Base-by-base conservation (phyloP, 2,329 filamentous ascomycete species). In the Juglanconis oblonga region DNA sequence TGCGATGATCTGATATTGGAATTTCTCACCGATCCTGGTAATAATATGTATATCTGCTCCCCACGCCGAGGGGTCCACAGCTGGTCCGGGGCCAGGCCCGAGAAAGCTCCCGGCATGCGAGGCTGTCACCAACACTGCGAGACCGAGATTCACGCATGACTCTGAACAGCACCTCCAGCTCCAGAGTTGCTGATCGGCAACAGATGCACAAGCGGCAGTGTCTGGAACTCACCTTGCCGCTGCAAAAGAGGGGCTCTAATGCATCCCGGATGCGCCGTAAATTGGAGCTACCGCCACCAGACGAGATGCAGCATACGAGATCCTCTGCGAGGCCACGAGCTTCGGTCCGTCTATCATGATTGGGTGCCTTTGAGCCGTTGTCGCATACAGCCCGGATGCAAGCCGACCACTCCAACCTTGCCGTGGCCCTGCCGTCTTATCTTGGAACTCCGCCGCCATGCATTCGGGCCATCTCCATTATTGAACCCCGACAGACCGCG, bases 401-500 rank as follows among this genome's bases (percentile, higher is more conserved):
- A 36, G 48, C 10, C 44, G 35, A 17, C 24, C n/a, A 48, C 24
- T 24, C 45, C 14, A 14, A n/a, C n/a, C 42, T 13, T 32, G 31
- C 52, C 42, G 32, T 17, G 14, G 51, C 51, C n/a, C 32, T n/a
- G 52, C 52, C 40, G 42, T 47, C 52, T 55, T 55, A 55, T 55
- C 42, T 42, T 44, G 52, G 31, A 45, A 17, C 32, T 31, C 52
- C 40, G 35, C 42, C 52, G 5, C 2, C 13, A 7, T 47, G 31
- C 42, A 38, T 36, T 32, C 48, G 13, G 11, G 11, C 10, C 32
- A 8, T 3, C 14, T 9, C 13, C 53, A 8, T 38, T 38, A 38
- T 38, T 8, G 36, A 8, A 38, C 8, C 36, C 7, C 36, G 36
- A 38, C 36, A 42, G 11, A 13, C 38, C 10, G 38, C 4, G 38